Conservation (phyloP, 2,329 filamentous ascomycete species). For the Aspergillus thermomutatus region DNA sequence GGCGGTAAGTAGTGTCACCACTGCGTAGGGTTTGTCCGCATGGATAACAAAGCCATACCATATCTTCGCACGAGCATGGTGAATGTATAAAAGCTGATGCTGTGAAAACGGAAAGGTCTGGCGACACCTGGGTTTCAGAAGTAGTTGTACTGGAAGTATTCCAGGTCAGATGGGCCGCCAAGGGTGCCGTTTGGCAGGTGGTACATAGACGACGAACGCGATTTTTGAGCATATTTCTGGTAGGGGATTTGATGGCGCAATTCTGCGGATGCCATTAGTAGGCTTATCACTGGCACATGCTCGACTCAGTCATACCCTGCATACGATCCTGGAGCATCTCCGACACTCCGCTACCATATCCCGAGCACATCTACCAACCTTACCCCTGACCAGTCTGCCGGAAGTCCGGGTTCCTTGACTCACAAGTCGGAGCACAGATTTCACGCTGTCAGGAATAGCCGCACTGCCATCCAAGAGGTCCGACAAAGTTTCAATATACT, state of each 20-base stretch:
- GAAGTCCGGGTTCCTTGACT: slow-evolving; percentile 28
- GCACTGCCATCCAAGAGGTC: slow-evolving; percentile 43
- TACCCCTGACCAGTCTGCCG: slow-evolving; percentile 56
- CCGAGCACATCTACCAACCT: slow-evolving; percentile 74
- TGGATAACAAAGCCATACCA: slow-evolving; percentile 79
- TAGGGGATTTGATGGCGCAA: slow-evolving; percentile 80
- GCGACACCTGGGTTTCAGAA: slow-evolving; percentile 7
- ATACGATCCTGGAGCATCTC: slow-evolving; percentile 72
- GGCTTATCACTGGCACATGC: not conserved
- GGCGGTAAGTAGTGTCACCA: slow-evolving; percentile 56
- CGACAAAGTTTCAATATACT: slow-evolving; percentile 46
- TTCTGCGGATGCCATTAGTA: slow-evolving; percentile 58
- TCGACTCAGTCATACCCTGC: slow-evolving; percentile 61
- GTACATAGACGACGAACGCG: slow-evolving; percentile 79
- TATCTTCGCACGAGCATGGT: slow-evolving; percentile 55
- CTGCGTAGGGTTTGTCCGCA: slow-evolving; percentile 69
- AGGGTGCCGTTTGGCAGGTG: slow-evolving; percentile 68
- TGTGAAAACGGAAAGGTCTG: slow-evolving; percentile 40
- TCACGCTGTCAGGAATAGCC: slow-evolving; percentile 28
- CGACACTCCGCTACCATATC: slow-evolving; percentile 85
- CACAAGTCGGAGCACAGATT: slow-evolving; percentile 28
- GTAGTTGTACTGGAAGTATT: slow-evolving; percentile 32
- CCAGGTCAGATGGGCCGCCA: slow-evolving; percentile 40
- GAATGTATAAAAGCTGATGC: slow-evolving; percentile 50
- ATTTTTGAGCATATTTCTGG: slow-evolving; percentile 62